Conservation (phyloP, 2,329 filamentous ascomycete genomes). For the Venturia nashicola region DNA sequence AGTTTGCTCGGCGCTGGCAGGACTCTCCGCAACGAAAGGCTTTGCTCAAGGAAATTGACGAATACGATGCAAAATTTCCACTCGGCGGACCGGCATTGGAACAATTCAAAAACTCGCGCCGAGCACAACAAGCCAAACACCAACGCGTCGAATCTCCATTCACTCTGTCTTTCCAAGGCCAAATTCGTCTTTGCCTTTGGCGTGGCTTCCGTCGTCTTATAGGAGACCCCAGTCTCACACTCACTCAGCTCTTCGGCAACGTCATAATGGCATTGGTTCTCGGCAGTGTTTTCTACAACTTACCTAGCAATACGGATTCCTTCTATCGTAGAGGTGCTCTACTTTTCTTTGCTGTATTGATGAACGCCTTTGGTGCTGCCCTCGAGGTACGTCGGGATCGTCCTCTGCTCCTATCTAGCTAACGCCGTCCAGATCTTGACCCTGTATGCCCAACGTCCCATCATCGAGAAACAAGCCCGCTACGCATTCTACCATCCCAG, state of each 20-base stretch:
- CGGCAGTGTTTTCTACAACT: constrained; percentile 69
- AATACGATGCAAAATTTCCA: constrained; percentile 33
- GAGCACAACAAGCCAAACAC: constrained; percentile 33
- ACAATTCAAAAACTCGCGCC: constrained; percentile 33
- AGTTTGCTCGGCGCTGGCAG: constrained; percentile 41
- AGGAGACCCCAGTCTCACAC: constrained; percentile 63
- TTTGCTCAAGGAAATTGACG: constrained; percentile 32
- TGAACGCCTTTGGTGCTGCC: constrained; percentile 73
- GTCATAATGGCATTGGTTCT: constrained; percentile 66
- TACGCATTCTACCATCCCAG: constrained; percentile 87
- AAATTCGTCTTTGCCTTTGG: constrained; percentile 67
- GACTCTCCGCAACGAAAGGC: constrained; percentile 36
- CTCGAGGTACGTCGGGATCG: constrained; percentile 45
- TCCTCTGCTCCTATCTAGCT: neutral
- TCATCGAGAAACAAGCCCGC: constrained; percentile 78
- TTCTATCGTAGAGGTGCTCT: constrained; percentile 72
- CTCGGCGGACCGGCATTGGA: constrained; percentile 32
- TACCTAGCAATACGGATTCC: constrained; percentile 50
- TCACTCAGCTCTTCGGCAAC: constrained; percentile 60
- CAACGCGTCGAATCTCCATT: constrained; percentile 62
- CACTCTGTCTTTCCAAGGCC: constrained; percentile 65
- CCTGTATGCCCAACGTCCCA: constrained; percentile 77
- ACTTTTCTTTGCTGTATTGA: constrained; percentile 76
- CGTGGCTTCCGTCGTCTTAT: constrained; percentile 67
- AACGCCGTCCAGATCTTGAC: constrained; percentile 52